Evolutionary conservation across 192 early-diverging fungal species (phyloP).

Genomic region (Linnemannia schmuckeri): DNA sequence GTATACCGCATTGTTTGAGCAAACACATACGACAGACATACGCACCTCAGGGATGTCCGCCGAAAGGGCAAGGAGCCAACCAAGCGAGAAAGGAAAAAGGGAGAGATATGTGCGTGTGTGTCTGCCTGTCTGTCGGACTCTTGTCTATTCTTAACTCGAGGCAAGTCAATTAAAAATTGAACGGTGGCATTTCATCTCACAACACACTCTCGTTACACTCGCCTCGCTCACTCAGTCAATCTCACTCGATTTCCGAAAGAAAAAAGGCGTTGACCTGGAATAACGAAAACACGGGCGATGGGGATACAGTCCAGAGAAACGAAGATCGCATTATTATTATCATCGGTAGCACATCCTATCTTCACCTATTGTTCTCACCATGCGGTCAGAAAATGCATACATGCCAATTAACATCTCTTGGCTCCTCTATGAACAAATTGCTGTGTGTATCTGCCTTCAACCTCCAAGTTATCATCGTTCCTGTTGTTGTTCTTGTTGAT

Average conservation of each 20-base stretch:
- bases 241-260: background rate
- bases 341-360: background rate
- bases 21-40: background rate
- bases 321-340: background rate
- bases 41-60: background rate
- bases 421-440: background rate
- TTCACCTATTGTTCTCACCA: background rate
- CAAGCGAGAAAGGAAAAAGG: background rate
- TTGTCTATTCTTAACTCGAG: slow-evolving; percentile 5
- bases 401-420: background rate
- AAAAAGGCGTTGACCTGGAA: background rate
- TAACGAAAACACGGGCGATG: background rate
- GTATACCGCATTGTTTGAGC: background rate
- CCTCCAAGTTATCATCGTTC: background rate
- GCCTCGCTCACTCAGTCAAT: background rate
- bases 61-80: background rate
- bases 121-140: background rate
- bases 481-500: background rate
- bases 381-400: background rate
- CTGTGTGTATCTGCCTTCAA: background rate
- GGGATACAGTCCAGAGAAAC: background rate
- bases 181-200: background rate
- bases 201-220: background rate
- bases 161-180: background rate
- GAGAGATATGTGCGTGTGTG: background rate